Conservation (phyloP, 768 basidiomycete species). For the Pulveroboletus sp. region DNA sequence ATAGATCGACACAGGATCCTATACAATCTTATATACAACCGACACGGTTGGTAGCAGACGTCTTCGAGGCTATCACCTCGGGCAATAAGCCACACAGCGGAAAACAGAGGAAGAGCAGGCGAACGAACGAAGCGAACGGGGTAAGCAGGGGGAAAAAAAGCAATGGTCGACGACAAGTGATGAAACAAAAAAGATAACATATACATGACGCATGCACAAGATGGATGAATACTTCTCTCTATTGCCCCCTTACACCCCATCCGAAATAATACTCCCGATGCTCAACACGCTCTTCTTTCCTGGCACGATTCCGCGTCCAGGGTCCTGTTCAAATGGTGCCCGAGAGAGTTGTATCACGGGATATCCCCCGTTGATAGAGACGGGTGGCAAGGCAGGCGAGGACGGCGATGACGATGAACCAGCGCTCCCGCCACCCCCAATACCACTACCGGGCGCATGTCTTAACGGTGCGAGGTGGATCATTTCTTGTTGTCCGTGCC, state of each 20-base stretch:
- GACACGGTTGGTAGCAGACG: neutral
- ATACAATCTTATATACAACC: slow-evolving; percentile 6
- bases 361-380: slow-evolving; percentile 15
- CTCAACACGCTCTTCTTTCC: slow-evolving; percentile 65
- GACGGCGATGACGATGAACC: slow-evolving; percentile 26
- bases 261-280: slow-evolving; percentile 68
- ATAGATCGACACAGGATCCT: neutral
- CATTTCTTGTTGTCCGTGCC: slow-evolving; percentile 27
- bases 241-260: slow-evolving; percentile 21
- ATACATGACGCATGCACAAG: neutral
- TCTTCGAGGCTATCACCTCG: slow-evolving; percentile 1
- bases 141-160: neutral
- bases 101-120: neutral
- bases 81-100: neutral
- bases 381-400: slow-evolving; percentile 24
- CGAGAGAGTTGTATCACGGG: slow-evolving; percentile 30
- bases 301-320: slow-evolving; percentile 12
- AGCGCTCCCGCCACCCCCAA: slow-evolving; percentile 6
- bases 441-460: slow-evolving; percentile 11
- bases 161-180: neutral
- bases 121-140: neutral
- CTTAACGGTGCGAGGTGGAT: slow-evolving; percentile 35
- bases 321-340: slow-evolving; percentile 30
- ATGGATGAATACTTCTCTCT: neutral
- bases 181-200: neutral